Conservation (phyloP, 1,139 yeast genomes). For the Yamadazyma sp. region DNA sequence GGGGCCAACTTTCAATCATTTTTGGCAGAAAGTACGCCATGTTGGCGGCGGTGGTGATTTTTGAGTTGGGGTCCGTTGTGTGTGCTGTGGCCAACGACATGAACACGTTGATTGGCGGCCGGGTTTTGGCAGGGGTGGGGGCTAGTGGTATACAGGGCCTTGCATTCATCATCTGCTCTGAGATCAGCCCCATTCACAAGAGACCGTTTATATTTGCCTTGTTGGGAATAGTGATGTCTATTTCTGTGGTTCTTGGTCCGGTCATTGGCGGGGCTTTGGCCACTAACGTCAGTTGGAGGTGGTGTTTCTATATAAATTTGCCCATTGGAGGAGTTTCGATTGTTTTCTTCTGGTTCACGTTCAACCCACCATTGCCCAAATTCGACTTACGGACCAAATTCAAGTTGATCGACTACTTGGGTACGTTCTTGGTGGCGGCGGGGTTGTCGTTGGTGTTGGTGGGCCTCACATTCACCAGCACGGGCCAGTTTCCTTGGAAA, state of each 20-base stretch:
- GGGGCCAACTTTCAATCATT: conserved; percentile 45
- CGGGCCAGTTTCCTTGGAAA: conserved; percentile 50
- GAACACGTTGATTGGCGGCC: conserved; percentile 39
- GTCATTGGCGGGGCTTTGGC: conserved; percentile 55
- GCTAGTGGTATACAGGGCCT: conserved; percentile 33
- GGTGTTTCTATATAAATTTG: conserved; percentile 67
- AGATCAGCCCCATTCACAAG: conserved; percentile 28
- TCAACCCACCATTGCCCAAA: conserved; percentile 34
- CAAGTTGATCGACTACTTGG: conserved; percentile 48
- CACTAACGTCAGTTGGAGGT: conserved; percentile 57
- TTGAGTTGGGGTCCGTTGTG: conserved; percentile 40
- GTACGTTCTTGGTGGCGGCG: conserved; percentile 45
- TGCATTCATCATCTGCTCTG: conserved; percentile 28
- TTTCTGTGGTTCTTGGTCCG: conserved; percentile 59
- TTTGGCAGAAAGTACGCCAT: conserved; percentile 46
- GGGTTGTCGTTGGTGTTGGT: conserved; percentile 44
- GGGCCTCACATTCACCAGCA: conserved; percentile 41
- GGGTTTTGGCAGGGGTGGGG: conserved; percentile 36
- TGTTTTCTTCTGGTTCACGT: conserved; percentile 24
- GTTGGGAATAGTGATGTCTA: conserved; percentile 36
- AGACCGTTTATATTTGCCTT: conserved; percentile 36
- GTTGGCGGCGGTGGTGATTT: conserved; percentile 31
- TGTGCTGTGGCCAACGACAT: conserved; percentile 36
- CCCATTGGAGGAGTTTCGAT: conserved; percentile 39
- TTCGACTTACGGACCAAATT: conserved; percentile 28